Conservation (phyloP, 169 alveolate genomes). For the Besnoitia besnoiti region DNA sequence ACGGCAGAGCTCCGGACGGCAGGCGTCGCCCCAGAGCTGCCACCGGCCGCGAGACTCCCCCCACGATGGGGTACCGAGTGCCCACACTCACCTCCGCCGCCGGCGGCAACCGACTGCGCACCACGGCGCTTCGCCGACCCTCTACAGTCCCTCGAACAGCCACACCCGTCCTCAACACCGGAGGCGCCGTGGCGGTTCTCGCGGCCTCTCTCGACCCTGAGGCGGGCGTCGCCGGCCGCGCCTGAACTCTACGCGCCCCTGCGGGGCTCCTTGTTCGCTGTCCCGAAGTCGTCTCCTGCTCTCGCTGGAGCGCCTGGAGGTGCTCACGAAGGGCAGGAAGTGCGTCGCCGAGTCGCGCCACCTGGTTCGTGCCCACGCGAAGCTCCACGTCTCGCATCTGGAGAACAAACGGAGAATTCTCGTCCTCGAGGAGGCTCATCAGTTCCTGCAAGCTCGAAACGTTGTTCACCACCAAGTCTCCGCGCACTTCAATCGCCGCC, state of each 20-base stretch:
- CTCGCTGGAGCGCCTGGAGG: not conserved
- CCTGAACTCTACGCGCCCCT: too few relatives aligned
- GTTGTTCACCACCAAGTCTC: not conserved
- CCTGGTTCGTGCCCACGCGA: conserved; percentile 43
- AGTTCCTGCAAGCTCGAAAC: not conserved
- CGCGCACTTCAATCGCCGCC: conserved; percentile 3
- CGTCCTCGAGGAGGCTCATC: not conserved
- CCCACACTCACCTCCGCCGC: not conserved
- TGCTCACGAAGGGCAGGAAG: conserved; percentile 18
- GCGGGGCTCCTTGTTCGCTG: not conserved
- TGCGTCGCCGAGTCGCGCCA: conserved; percentile 23
- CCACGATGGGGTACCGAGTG: not conserved
- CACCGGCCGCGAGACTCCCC: not conserved
- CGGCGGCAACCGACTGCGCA: not conserved
- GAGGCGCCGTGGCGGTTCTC: not conserved
- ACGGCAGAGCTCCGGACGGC: not conserved
- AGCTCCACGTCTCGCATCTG: conserved; percentile 34
- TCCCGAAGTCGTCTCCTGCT: not conserved
- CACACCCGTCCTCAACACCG: not conserved
- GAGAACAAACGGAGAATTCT: not conserved
- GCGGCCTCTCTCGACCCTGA: not conserved
- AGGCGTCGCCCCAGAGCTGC: not conserved
- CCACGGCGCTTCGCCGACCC: not conserved
- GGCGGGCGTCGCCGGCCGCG: too few relatives aligned
- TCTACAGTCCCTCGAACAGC: not conserved